These are phyloP conservation scores for Bipolaris cookei DNA, from an alignment of 2,329 filamentous ascomycete species.

Conservation along the genomic window DNA sequence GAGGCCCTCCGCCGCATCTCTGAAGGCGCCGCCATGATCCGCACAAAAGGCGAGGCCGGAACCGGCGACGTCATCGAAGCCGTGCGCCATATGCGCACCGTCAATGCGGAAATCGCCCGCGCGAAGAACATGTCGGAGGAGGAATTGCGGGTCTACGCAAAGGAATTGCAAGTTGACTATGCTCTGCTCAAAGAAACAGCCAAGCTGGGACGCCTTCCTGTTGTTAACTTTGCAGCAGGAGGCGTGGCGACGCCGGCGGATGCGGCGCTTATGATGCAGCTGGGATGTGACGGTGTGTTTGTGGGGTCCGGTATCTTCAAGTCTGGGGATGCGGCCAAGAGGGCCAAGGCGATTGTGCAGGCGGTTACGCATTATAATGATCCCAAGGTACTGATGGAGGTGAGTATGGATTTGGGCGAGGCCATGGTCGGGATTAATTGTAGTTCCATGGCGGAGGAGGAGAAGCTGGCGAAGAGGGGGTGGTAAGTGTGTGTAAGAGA, in stretches of 20 bases:
- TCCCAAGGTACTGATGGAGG: slow-evolving; percentile 82
- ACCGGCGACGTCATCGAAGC: slow-evolving; percentile 97
- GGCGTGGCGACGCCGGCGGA: slow-evolving; percentile 99
- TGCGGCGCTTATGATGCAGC: slow-evolving; percentile 98
- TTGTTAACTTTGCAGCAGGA: slow-evolving; percentile 98
- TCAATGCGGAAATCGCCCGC: slow-evolving; percentile 79
- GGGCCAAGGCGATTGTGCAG: slow-evolving; percentile 92
- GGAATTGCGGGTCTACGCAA: slow-evolving; percentile 78
- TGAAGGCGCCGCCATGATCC: slow-evolving; percentile 97
- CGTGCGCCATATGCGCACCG: slow-evolving; percentile 92
- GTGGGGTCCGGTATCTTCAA: slow-evolving; percentile 98
- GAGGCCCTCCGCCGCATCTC: slow-evolving; percentile 89
- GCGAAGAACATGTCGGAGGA: slow-evolving; percentile 71
- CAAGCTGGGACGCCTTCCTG: slow-evolving; percentile 83
- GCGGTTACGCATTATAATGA: slow-evolving; percentile 92
- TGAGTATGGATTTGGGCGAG: slow-evolving; percentile 89
- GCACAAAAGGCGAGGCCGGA: slow-evolving; percentile 97
- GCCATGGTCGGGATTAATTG: slow-evolving; percentile 97
- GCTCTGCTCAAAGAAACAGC: slow-evolving; percentile 85
- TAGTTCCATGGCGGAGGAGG: slow-evolving; percentile 73
- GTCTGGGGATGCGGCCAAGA: slow-evolving; percentile 85
- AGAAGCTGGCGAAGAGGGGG: slow-evolving; percentile 84
- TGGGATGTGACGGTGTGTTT: slow-evolving; percentile 97
- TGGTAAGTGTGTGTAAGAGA: slow-evolving; percentile 62
- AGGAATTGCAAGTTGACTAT: slow-evolving; percentile 79